Percentiles rank a stretch among this genome's conserved stretches.
Conservation (phyloP, 2,329 filamentous ascomycete species). For the Zasmidium angulare region DNA sequence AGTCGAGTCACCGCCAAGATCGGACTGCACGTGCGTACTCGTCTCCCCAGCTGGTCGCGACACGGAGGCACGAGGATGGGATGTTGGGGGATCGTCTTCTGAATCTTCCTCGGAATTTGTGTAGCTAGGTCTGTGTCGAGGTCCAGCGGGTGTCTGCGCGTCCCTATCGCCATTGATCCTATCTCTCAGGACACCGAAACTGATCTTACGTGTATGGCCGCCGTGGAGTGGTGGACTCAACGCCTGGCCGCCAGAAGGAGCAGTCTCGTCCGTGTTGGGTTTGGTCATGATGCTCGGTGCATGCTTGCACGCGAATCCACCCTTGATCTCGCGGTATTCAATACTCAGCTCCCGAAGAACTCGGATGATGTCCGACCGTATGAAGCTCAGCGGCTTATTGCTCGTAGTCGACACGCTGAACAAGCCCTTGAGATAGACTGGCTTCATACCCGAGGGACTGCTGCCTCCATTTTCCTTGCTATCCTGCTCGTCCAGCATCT, state of each 20-base stretch:
- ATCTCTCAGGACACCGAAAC: conserved; percentile 70
- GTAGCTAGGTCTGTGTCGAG: conserved; percentile 73
- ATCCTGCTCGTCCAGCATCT: conserved; percentile 60
- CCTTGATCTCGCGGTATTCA: conserved; percentile 88
- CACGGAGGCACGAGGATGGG: conserved; percentile 37
- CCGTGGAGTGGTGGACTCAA: conserved; percentile 45
- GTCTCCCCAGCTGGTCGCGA: conserved; percentile 71
- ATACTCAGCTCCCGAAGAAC: conserved; percentile 85
- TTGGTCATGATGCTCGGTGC: conserved; percentile 83
- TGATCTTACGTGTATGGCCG: conserved; percentile 74
- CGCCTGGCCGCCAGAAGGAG: conserved; percentile 58
- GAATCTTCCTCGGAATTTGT: conserved; percentile 58
- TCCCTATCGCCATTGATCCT: conserved; percentile 64
- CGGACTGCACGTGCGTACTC: conserved; percentile 85
- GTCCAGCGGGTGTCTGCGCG: conserved; percentile 50
- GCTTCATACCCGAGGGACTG: conserved; percentile 78
- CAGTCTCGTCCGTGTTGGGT: conserved; percentile 46
- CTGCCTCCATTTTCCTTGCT: conserved; percentile 51
- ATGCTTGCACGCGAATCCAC: conserved; percentile 87
- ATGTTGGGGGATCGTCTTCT: conserved; percentile 29
- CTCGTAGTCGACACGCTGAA: conserved; percentile 98
- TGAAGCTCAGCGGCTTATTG: conserved; percentile 81
- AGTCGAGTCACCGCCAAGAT: conserved; percentile 79
- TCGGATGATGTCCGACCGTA: conserved; percentile 84
- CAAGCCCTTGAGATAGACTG: conserved; percentile 91